Evolutionary conservation across 192 early-diverging fungal genomes (phyloP).

Genomic region (Podila verticillata): DNA sequence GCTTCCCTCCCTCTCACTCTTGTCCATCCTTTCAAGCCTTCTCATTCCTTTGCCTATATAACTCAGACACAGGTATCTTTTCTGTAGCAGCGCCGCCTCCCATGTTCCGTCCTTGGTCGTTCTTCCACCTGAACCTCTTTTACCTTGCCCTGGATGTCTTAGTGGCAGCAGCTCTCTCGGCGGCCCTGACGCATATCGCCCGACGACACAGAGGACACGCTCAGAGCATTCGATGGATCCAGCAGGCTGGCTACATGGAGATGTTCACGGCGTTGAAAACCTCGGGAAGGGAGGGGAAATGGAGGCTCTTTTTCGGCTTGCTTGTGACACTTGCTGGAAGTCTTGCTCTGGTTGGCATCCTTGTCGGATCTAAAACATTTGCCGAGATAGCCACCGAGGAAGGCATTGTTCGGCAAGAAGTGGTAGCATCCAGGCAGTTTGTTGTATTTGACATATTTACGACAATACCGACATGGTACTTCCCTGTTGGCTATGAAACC

Average conservation of each 20-base stretch:
- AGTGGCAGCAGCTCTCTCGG: background rate
- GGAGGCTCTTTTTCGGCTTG: background rate
- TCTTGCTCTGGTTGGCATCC: background rate
- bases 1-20: background rate
- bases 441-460: too few relatives aligned
- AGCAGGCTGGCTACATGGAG: background rate
- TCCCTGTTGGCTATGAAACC: background rate
- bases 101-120: slow-evolving; percentile 1
- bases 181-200: background rate
- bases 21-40: background rate
- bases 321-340: background rate
- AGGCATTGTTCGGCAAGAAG: background rate
- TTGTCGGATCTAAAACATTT: background rate
- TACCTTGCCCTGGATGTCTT: background rate
- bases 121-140: background rate
- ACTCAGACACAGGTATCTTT: background rate
- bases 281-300: background rate
- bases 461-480: background rate
- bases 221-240: background rate
- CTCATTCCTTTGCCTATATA: background rate
- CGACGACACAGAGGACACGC: background rate
- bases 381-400: background rate
- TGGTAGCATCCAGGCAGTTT: background rate
- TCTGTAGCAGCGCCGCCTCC: background rate
- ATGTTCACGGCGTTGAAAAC: background rate